Percentiles rank a stretch among this genome's conserved stretches.
These are phyloP conservation scores for Chaetothyriales sp. DNA, from an alignment of 2,329 filamentous ascomycete genomes.

Conservation along the genomic window DNA sequence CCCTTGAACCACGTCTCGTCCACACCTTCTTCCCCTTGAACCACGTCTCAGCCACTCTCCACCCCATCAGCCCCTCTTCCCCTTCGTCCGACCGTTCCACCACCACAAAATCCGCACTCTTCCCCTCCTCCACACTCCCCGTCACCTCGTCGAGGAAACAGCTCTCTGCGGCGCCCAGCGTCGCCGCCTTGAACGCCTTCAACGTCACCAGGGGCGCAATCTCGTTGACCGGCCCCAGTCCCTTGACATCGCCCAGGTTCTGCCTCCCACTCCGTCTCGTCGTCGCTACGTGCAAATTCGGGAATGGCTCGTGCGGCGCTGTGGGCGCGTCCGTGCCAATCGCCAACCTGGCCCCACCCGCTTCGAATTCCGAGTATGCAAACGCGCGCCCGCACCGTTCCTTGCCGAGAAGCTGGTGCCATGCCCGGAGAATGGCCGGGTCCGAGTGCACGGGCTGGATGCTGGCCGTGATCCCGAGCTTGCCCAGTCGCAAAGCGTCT, in stretches of 20 bases:
- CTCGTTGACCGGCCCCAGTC: slow-evolving; percentile 25
- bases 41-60: slow-evolving; percentile 34
- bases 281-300: slow-evolving; percentile 37
- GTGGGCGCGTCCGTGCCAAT: slow-evolving; percentile 39
- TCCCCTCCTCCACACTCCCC: slow-evolving; percentile 28
- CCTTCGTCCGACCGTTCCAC: slow-evolving; percentile 30
- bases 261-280: slow-evolving; percentile 34
- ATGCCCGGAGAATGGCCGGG: slow-evolving; percentile 35
- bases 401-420: slow-evolving; percentile 33
- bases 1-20: slow-evolving; percentile 32
- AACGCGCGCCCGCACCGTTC: slow-evolving; percentile 36
- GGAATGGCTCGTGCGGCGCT: slow-evolving; percentile 32
- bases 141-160: slow-evolving; percentile 29
- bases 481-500: slow-evolving; percentile 34
- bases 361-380: slow-evolving; percentile 37
- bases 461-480: slow-evolving; percentile 33
- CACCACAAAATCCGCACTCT: slow-evolving; percentile 31
- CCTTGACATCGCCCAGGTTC: not conserved
- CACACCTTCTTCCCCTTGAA: slow-evolving; percentile 27
- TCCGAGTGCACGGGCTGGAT: slow-evolving; percentile 29
- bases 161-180: slow-evolving; percentile 33
- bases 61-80: slow-evolving; percentile 21
- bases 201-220: slow-evolving; percentile 31
- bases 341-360: slow-evolving; percentile 33
- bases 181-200: slow-evolving; percentile 32